Conservation (phyloP, 1,284 basidiomycete genomes). For the Cronartium quercuum region DNA sequence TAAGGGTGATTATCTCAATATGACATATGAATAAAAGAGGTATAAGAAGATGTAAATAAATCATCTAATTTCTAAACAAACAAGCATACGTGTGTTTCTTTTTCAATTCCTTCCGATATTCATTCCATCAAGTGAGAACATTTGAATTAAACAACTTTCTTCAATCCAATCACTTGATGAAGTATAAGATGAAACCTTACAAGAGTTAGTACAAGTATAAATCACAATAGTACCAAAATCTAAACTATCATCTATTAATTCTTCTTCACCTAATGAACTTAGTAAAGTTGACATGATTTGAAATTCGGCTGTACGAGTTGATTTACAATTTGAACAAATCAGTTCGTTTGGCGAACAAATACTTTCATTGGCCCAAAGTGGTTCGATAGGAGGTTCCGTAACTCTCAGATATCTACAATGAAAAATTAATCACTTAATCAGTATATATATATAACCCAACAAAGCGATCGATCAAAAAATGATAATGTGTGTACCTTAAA, state of each 20-base stretch:
- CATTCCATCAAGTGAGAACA: slow-evolving; percentile 30
- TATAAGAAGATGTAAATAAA: too few species aligned
- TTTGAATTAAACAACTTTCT: slow-evolving; percentile 21
- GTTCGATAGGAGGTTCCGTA: slow-evolving; percentile 13
- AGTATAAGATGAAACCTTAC: neutral
- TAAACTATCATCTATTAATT: neutral
- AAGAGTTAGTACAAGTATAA: slow-evolving; percentile 24
- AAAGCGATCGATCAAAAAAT: neutral
- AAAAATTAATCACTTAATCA: neutral
- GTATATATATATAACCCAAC: too few species aligned
- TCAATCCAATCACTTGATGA: neutral
- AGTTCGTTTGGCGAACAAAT: neutral
- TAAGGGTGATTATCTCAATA: too few species aligned
- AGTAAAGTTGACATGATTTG: slow-evolving; percentile 33
- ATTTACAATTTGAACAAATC: neutral
- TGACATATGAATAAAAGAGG: too few species aligned
- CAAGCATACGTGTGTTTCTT: too few species aligned
- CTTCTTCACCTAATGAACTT: neutral
- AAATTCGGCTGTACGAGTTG: slow-evolving; percentile 7
- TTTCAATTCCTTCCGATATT: neutral
- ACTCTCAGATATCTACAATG: slow-evolving; percentile 28
- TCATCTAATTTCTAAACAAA: too few species aligned
- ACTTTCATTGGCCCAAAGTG: slow-evolving; percentile 21
- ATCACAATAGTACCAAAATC: slow-evolving; percentile 37
- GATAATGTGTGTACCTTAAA: slow-evolving; percentile 6